These are phyloP conservation scores for Russula sp. DNA, from an alignment of 768 basidiomycete genomes.

Conservation along the genomic window DNA sequence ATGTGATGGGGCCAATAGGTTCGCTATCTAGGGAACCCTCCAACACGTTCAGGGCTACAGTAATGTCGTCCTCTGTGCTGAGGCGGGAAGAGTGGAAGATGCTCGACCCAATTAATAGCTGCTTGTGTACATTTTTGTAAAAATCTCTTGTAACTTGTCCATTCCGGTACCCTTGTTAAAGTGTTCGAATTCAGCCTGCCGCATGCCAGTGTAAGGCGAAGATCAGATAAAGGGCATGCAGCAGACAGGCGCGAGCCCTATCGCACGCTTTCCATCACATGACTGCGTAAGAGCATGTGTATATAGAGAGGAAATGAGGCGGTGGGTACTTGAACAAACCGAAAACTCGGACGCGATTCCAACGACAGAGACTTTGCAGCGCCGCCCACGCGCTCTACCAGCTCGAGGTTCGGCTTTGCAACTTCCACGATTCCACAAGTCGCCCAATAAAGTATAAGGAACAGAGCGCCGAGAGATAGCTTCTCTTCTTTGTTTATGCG, in stretches of 20 bases:
- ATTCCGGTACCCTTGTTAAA: not conserved
- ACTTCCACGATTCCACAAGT: constrained; percentile 48
- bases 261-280: not conserved
- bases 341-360: not conserved
- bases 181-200: not conserved
- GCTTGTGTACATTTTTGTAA: not conserved
- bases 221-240: not conserved
- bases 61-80: not conserved
- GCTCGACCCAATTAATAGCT: not conserved
- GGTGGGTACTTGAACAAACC: too few relatives aligned
- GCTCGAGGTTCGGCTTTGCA: constrained; percentile 78
- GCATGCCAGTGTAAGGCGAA: not conserved
- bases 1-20: constrained; percentile 7
- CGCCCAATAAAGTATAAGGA: constrained; percentile 87
- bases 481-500: constrained; percentile 84
- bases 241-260: not conserved
- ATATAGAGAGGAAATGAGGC: too few relatives aligned
- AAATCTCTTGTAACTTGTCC: not conserved
- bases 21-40: constrained; percentile 4
- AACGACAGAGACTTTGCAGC: constrained; percentile 1
- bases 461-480: constrained; percentile 68
- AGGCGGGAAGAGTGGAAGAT: constrained; percentile 8
- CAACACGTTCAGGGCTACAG: not conserved
- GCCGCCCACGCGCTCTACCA: constrained; percentile 57
- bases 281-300: not conserved